Conservation (phyloP, 768 basidiomycete species). For the Panus rudis region DNA sequence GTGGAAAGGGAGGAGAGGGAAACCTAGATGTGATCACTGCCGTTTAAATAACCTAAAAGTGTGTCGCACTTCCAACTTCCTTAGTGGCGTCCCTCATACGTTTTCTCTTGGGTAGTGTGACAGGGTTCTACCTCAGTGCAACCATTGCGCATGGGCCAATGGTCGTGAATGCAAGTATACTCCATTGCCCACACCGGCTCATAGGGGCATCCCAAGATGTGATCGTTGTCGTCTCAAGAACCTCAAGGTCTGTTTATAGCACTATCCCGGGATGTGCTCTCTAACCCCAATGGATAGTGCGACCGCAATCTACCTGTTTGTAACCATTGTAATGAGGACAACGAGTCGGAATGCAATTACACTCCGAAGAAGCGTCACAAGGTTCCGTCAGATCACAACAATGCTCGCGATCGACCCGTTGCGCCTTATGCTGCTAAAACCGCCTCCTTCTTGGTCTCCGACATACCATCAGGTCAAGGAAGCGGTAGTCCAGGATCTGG, state of each 20-base stretch:
- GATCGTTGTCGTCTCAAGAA: conserved; percentile 64
- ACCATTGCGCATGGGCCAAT: conserved; percentile 61
- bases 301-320: conserved; percentile 67
- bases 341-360: conserved; percentile 56
- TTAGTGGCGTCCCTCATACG: conserved; percentile 3
- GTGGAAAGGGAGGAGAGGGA: conserved; percentile 70
- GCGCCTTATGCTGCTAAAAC: conserved; percentile 39
- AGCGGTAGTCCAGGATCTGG: conserved; percentile 6
- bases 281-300: conserved; percentile 36
- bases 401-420: conserved; percentile 29
- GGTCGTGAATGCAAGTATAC: conserved; percentile 67
- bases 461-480: conserved; percentile 14
- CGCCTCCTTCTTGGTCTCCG: conserved; percentile 42
- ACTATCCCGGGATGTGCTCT: conserved; percentile 1
- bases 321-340: conserved; percentile 54
- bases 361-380: conserved; percentile 66
- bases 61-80: conserved; percentile 24
- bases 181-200: conserved; percentile 67
- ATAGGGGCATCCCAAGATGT: conserved; percentile 67
- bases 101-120: conserved; percentile 43
- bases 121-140: conserved; percentile 62
- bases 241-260: conserved; percentile 44
- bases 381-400: conserved; percentile 36
- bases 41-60: conserved; percentile 68
- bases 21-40: conserved; percentile 70